These are phyloP conservation scores for Kwoniella newhampshirensis DNA, from an alignment of 768 basidiomycete genomes.

Conservation along the genomic window DNA sequence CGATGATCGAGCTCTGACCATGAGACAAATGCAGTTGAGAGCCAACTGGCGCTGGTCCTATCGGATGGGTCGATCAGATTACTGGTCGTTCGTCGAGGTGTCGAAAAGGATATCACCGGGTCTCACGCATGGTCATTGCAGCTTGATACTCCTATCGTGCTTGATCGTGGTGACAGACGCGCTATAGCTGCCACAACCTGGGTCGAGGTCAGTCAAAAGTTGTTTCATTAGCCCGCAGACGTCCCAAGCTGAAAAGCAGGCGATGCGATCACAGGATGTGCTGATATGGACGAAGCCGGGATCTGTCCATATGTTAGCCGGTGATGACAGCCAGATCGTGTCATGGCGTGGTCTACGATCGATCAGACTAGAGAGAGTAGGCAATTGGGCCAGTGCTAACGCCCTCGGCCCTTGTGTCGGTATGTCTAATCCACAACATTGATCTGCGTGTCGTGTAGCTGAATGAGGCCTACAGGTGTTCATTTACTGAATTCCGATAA, in stretches of 20 bases:
- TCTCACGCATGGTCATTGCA: conserved; percentile 11
- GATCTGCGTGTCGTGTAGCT: not conserved
- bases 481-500: conserved; percentile 12
- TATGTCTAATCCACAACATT: conserved; percentile 14
- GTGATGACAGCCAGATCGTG: not conserved
- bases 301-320: conserved; percentile 30
- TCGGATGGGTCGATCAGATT: conserved; percentile 28
- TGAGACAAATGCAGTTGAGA: no score
- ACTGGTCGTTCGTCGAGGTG: conserved; percentile 16
- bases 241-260: not conserved
- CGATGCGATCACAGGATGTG: conserved; percentile 9
- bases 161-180: conserved; percentile 25
- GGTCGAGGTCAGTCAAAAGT: conserved; percentile 27
- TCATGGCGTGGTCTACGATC: conserved; percentile 23
- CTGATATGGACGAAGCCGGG: conserved; percentile 41
- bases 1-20: no score
- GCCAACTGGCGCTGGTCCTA: conserved; percentile 23
- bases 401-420: conserved; percentile 30
- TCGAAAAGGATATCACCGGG: not conserved
- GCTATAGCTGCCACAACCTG: conserved; percentile 27
- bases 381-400: conserved; percentile 46
- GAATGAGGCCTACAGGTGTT: conserved; percentile 24
- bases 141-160: not conserved
- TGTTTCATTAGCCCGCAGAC: not conserved
- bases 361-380: conserved; percentile 24